Evolutionary conservation across 2,329 filamentous ascomycete genomes (phyloP), one percentile per base, ranked within the genome.

Genomic region (Aspergillus novoparasiticus): DNA sequence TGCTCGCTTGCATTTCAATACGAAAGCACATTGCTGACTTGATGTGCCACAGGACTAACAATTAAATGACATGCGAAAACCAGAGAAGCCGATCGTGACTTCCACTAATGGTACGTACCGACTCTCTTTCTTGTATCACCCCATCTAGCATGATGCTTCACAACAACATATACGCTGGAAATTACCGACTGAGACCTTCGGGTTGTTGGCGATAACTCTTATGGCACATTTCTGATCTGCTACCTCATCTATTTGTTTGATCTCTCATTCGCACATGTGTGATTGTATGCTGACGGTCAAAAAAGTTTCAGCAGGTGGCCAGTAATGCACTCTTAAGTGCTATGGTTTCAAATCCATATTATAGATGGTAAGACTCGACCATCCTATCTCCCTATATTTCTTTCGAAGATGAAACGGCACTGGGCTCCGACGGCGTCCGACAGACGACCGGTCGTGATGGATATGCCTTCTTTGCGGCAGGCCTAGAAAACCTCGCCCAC

Each of bases 401-500:
- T 10, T 74, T 73, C 75, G 66, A 78, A 75, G 77, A 79, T 78
- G 76, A 78, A 77, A 68, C 85, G 92, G 93, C 93, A 97, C 93
- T 97, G 93, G 93, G 93, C 93, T 94, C 93, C 90, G 93, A 96
- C 80, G 83, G 81, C 80, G 84, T 80, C 73, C 79, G 79, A 77
- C 76, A 78, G 76, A 80, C 75, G 77, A 80, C 76, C 79, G 78
- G 80, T 83, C 88, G 88, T 93, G 93, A 93, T 84, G 91, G 93
- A 88, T 87, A 90, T 87, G 92, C 93, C 92, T 63, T 76, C 82
- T 86, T 91, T 92, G 92, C 81, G 93, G 92, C 93, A 96, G 93
- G 93, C 93, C 92, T 97, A 96, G 93, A 96, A 97, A 97, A 96
- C 94, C 93, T 96, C 89, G 93, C 92, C 93, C 91, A 94, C 93